Conservation (phyloP, 495 filamentous ascomycete species). For the Penicillium goetzii region DNA sequence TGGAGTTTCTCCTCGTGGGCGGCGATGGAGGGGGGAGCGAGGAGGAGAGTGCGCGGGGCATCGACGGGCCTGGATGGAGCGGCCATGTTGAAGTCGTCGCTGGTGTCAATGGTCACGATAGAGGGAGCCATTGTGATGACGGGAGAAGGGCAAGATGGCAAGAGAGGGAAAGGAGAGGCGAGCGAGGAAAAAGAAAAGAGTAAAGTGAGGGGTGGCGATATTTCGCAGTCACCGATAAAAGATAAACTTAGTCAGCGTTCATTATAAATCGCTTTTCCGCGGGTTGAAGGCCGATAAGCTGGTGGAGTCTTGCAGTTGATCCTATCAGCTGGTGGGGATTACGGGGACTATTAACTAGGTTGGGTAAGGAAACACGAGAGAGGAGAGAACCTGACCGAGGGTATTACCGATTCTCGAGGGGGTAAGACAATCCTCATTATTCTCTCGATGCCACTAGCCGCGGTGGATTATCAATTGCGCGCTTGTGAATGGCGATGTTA, state of each 20-base stretch:
- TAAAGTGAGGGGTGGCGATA: constrained; percentile 35
- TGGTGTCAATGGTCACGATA: constrained; percentile 48
- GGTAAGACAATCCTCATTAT: not conserved
- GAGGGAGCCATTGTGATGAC: constrained; percentile 40
- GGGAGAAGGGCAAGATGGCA: not conserved
- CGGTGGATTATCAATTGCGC: constrained; percentile 12
- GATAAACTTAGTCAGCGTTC: constrained; percentile 31
- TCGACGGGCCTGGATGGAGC: constrained; percentile 33
- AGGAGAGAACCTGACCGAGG: not conserved
- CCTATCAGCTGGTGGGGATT: constrained; percentile 27
- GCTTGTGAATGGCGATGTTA: constrained; percentile 9
- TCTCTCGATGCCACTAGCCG: not conserved
- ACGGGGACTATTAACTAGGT: constrained; percentile 7
- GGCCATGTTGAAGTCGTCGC: constrained; percentile 49
- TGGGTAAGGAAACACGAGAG: constrained; percentile 14
- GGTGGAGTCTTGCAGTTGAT: not conserved
- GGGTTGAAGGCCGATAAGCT: not conserved
- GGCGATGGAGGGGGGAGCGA: constrained; percentile 77
- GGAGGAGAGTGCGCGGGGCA: constrained; percentile 61
- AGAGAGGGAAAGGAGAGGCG: not conserved
- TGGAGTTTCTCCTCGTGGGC: constrained; percentile 66
- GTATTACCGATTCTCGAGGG: not conserved
- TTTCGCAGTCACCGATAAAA: constrained; percentile 26
- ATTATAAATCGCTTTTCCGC: constrained; percentile 24
- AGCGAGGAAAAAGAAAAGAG: constrained; percentile 10